Base-by-base conservation (phyloP, 208 protist genomes). In the Acanthamoeba lenticulata region DNA sequence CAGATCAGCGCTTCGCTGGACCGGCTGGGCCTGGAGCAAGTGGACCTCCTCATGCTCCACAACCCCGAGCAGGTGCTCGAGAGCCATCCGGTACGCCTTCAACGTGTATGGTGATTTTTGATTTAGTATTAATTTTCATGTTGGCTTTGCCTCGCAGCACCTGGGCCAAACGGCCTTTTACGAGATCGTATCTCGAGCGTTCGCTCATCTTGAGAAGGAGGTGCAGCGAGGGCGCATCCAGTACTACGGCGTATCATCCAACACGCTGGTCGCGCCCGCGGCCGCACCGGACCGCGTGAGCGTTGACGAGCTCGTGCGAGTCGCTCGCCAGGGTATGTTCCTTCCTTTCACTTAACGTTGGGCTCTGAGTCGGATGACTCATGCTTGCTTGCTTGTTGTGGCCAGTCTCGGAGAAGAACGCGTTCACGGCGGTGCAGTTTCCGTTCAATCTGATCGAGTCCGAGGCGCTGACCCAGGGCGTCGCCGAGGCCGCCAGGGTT, bases 41-140 rank as follows among this genome's bases (percentile, higher is more conserved):
- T 49, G n/a, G 74, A 85, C 38, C 21, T 85, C 27, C 44, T 85
- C 74, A 55, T 85, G 38, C 74, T 85, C 4, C 74, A 85, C 74
- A 85, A 85, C 38, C 74, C 74, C 38, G 74, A 85, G 74, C 38
- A 55, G 74, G 27, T 85, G 17, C 74, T 85, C 42, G 74, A 85
- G 29, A 24, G 21, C 24, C 74, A 85, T 38, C 74, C 74, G 21
- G 74, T 85, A 85, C 74, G 9, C n/a, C n/a, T n/a, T n/a, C n/a
- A n/a, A n/a, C n/a, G n/a, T n/a, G n/a, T n/a, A n/a, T n/a, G n/a
- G n/a, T 9, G 17, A 32, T 52, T 19, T 15, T 0, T 85, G 27
- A 21, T 47, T 17, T 36, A 0, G 27, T n/a, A n/a, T n/a, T n/a
- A n/a, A n/a, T n/a, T n/a, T n/a, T n/a, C n/a, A n/a, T n/a, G n/a